phyloP scores from a whole-genome alignment of 2,329 filamentous ascomycete genomes.

The Aureobasidium uvarum region DNA sequence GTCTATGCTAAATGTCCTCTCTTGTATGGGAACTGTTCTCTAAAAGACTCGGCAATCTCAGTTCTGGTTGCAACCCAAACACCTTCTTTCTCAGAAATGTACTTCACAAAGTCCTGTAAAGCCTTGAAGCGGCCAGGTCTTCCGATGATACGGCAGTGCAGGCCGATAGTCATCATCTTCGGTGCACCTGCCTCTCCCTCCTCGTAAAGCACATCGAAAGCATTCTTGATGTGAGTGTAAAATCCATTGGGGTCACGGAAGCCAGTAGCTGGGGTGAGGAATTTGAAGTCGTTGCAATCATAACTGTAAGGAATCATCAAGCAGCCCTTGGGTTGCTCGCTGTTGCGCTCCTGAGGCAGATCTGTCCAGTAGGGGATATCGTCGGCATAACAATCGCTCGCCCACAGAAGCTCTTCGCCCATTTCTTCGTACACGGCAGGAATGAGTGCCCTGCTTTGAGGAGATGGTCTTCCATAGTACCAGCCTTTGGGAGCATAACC shows the following conservation, averaged over 20 bases:
- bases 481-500: slow-evolving; percentile 51
- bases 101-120: slow-evolving; percentile 54
- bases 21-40: slow-evolving; percentile 50
- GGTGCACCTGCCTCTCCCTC: slow-evolving; percentile 51
- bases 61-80: slow-evolving; percentile 57
- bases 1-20: slow-evolving; percentile 39
- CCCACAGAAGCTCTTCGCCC: slow-evolving; percentile 52
- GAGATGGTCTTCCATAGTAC: slow-evolving; percentile 51
- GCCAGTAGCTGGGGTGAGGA: slow-evolving; percentile 43
- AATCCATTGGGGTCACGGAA: slow-evolving; percentile 50
- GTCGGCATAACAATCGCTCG: slow-evolving; percentile 54
- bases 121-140: slow-evolving; percentile 54
- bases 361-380: slow-evolving; percentile 58
- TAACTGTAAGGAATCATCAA: slow-evolving; percentile 57
- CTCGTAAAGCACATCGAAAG: slow-evolving; percentile 56
- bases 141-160: slow-evolving; percentile 56
- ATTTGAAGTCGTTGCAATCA: slow-evolving; percentile 56
- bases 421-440: slow-evolving; percentile 54
- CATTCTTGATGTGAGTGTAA: slow-evolving; percentile 50
- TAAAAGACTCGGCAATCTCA: slow-evolving; percentile 54
- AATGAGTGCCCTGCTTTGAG: slow-evolving; percentile 49
- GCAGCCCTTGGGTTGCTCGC: slow-evolving; percentile 47
- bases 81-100: slow-evolving; percentile 52
- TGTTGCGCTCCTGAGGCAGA: slow-evolving; percentile 49
- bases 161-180: slow-evolving; percentile 59